These are phyloP conservation scores for Thelonectria rubi DNA, from an alignment of 2,329 filamentous ascomycete species.

Conservation along the genomic window DNA sequence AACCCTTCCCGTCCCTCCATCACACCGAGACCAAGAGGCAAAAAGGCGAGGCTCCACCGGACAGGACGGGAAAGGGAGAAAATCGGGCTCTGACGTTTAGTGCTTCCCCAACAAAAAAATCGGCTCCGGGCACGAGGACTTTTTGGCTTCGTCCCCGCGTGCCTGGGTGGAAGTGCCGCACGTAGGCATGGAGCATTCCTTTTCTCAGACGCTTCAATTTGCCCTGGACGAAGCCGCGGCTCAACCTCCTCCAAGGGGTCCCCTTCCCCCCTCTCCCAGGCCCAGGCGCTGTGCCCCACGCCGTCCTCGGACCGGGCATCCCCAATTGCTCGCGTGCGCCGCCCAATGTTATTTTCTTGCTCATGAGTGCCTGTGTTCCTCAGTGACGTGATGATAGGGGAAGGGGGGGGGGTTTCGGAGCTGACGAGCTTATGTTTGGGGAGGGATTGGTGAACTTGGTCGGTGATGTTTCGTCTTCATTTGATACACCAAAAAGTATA, in stretches of 20 bases:
- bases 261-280: too few relatives aligned
- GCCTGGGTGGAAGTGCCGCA: not conserved
- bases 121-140: constrained; percentile 13
- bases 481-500: not conserved
- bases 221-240: not conserved
- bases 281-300: too few relatives aligned
- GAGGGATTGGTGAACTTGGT: not conserved
- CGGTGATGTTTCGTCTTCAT: not conserved
- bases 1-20: too few relatives aligned
- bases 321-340: too few relatives aligned
- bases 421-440: not conserved
- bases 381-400: not conserved
- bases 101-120: constrained; percentile 46
- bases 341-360: not conserved
- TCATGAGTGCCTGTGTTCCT: too few relatives aligned
- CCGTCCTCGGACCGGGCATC: too few relatives aligned
- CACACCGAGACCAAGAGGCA: not conserved
- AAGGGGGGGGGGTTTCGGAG: not conserved
- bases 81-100: constrained; percentile 37
- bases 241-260: too few relatives aligned
- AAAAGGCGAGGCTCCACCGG: constrained; percentile 14
- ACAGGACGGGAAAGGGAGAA: constrained; percentile 36
- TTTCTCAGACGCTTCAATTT: too few relatives aligned
- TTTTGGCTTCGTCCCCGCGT: not conserved
- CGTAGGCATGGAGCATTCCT: not conserved